Conservation (phyloP, 768 basidiomycete genomes). For the Tulasnella sp. region DNA sequence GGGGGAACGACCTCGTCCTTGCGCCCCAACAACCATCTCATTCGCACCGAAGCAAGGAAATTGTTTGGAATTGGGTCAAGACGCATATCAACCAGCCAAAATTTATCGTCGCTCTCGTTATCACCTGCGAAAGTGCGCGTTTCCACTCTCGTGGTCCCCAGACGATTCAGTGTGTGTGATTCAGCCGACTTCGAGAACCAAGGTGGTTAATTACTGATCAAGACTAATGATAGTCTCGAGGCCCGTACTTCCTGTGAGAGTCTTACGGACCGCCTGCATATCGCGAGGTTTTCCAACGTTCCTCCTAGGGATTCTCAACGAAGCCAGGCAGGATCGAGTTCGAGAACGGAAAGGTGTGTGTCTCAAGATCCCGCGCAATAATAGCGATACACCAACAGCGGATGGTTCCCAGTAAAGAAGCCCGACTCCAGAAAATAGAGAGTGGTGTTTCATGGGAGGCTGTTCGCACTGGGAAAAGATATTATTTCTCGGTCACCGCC, state of each 20-base stretch:
- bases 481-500: conserved; percentile 51
- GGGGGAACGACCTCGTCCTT: too few relatives aligned
- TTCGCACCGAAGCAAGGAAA: too few relatives aligned
- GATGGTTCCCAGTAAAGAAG: conserved; percentile 60
- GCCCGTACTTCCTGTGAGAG: conserved; percentile 51
- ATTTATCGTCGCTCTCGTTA: too few relatives aligned
- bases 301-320: conserved; percentile 61
- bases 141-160: too few relatives aligned
- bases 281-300: not conserved
- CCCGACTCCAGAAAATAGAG: conserved; percentile 50
- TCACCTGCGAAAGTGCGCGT: too few relatives aligned
- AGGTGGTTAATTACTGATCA: conserved; percentile 64
- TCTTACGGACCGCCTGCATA: not conserved
- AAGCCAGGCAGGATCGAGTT: conserved; percentile 65
- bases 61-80: too few relatives aligned
- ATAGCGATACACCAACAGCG: conserved; percentile 45
- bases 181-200: conserved; percentile 79
- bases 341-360: conserved; percentile 55
- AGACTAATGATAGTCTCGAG: conserved; percentile 57
- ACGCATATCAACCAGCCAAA: too few relatives aligned
- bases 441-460: conserved; percentile 54
- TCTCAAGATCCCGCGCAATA: conserved; percentile 39
- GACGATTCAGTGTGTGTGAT: conserved; percentile 34
- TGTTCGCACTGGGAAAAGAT: conserved; percentile 55
- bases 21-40: too few relatives aligned